Evolutionary conservation across 2,329 filamentous ascomycete genomes (phyloP).

Genomic region (Nannizzia gypsea): DNA sequence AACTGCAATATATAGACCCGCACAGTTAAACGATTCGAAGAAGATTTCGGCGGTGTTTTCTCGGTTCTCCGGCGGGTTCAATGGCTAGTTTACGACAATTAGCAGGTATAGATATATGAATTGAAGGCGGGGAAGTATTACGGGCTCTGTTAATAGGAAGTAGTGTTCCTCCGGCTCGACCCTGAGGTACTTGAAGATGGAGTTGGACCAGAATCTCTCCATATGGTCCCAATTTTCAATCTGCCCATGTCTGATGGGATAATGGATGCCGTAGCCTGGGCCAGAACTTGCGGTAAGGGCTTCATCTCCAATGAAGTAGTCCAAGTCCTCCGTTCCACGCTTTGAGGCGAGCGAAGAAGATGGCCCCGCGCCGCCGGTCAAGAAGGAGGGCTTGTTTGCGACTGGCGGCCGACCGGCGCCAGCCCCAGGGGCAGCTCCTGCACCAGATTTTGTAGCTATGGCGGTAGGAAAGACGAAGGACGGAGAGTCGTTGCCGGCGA

Average conservation of each 20-base stretch:
- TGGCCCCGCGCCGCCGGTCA: constrained; percentile 79
- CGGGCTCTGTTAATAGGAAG: constrained; percentile 93
- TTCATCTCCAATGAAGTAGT: constrained; percentile 98
- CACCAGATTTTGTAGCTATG: constrained; percentile 82
- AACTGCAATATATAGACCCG: constrained; percentile 95
- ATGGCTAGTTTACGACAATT: constrained; percentile 47
- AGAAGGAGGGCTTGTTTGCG: constrained; percentile 87
- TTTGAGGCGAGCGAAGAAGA: constrained; percentile 76
- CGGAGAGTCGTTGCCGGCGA: constrained; percentile 96
- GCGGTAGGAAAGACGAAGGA: constrained; percentile 99
- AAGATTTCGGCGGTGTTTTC: constrained; percentile 99
- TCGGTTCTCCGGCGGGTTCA: constrained; percentile 96
- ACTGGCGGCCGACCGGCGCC: constrained; percentile 83
- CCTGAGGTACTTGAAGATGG: constrained; percentile 97
- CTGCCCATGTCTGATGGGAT: constrained; percentile 94
- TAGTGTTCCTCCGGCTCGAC: constrained; percentile 98
- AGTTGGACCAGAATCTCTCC: constrained; percentile 99
- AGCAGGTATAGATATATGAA: not conserved
- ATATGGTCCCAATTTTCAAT: constrained; percentile 99
- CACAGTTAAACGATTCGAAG: constrained; percentile 99
- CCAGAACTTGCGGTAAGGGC: constrained; percentile 72
- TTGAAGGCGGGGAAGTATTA: constrained; percentile 36
- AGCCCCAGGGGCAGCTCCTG: constrained; percentile 55
- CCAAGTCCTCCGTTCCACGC: constrained; percentile 90
- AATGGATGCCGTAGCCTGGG: constrained; percentile 91